These are phyloP conservation scores for Ampelomyces quisqualis DNA, from an alignment of 2,329 filamentous ascomycete species.

Conservation along the genomic window DNA sequence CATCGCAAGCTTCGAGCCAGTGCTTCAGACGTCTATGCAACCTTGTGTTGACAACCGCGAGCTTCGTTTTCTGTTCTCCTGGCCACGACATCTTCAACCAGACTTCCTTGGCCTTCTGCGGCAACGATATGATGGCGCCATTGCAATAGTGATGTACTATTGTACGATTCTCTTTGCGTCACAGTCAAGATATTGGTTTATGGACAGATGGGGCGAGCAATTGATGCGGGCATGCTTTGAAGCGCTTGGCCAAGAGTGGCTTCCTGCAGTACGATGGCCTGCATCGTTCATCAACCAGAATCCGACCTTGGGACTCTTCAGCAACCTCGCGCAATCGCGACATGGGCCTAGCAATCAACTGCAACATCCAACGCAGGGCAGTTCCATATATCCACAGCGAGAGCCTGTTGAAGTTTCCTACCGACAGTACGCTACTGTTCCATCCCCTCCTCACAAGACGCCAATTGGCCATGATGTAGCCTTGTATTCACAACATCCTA, in stretches of 20 bases:
- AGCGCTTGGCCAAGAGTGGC: conserved; percentile 28
- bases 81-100: conserved; percentile 41
- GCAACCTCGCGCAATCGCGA: conserved; percentile 1
- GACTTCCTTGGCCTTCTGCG: conserved; percentile 38
- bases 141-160: conserved; percentile 45
- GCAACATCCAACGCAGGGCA: no score
- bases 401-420: neutral
- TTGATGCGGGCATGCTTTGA: conserved; percentile 28
- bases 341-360: neutral
- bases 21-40: conserved; percentile 22
- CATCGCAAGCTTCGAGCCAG: conserved; percentile 22
- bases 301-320: conserved; percentile 10
- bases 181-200: conserved; percentile 45
- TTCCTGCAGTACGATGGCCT: conserved; percentile 30
- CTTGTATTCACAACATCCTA: no score
- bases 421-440: neutral
- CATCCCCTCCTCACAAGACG: no score
- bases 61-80: conserved; percentile 39
- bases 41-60: conserved; percentile 37
- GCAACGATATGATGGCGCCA: conserved; percentile 34
- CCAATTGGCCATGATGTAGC: no score
- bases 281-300: conserved; percentile 17
- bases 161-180: conserved; percentile 38
- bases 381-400: neutral
- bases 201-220: conserved; percentile 37